Evolutionary conservation across 2,329 filamentous ascomycete species (phyloP).

Genomic region (Fusarium anthophilum): DNA sequence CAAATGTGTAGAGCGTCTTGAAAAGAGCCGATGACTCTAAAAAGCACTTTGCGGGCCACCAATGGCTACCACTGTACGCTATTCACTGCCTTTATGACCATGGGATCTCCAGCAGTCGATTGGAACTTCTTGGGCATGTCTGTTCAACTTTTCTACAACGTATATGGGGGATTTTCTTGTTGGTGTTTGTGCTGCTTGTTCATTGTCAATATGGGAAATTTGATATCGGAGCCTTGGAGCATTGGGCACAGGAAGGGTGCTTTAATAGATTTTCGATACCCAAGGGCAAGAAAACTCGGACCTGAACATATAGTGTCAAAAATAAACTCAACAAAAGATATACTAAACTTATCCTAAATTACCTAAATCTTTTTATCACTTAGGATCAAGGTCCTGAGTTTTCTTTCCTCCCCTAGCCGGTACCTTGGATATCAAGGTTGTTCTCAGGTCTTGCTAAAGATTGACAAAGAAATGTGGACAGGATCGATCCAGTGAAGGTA

Average conservation of each 20-base stretch:
- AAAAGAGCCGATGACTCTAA: conserved; percentile 6
- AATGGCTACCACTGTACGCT: conserved; percentile 9
- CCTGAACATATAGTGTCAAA: no score
- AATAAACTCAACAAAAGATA: no score
- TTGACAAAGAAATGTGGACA: not conserved
- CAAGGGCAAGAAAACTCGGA: no score
- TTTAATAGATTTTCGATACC: not conserved
- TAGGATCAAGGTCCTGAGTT: no score
- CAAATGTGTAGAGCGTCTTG: not conserved
- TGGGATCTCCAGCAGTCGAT: not conserved
- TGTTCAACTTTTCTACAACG: not conserved
- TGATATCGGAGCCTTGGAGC: not conserved
- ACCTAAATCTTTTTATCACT: no score
- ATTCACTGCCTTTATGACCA: not conserved
- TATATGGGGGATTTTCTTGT: not conserved
- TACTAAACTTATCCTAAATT: no score
- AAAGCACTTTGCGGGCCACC: conserved; percentile 15
- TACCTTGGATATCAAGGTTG: not conserved
- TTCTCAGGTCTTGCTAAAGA: not conserved
- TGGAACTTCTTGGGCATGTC: not conserved
- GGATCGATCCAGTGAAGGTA: conserved; percentile 23
- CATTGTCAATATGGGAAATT: not conserved
- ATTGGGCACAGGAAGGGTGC: not conserved
- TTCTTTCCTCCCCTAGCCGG: no score
- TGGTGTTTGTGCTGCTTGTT: not conserved